Percentiles rank a stretch among this genome's conserved stretches.
Evolutionary conservation across 139 green algal species (phyloP).

Genomic region (Coelastrella sp.): DNA sequence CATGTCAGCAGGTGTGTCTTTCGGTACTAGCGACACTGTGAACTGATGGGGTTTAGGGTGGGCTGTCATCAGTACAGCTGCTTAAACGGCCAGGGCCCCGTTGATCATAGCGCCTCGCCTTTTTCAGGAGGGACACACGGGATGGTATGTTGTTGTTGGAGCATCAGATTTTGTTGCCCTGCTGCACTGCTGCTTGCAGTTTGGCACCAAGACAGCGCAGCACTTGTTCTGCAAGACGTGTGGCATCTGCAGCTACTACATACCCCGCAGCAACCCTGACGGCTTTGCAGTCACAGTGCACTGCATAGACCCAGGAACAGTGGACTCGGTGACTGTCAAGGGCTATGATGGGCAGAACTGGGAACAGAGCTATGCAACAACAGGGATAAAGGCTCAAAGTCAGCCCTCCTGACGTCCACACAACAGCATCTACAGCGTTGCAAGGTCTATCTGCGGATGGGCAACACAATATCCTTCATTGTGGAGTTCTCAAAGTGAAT

Average conservation of each 20-base stretch:
- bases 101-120: too few relatives aligned
- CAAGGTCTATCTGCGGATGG: neutral
- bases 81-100: too few relatives aligned
- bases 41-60: too few relatives aligned
- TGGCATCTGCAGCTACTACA: conserved; percentile 41
- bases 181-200: conserved; percentile 44
- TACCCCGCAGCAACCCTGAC: conserved; percentile 40
- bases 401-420: neutral
- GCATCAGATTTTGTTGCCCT: neutral
- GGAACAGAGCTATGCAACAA: conserved; percentile 33
- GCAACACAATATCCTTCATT: neutral
- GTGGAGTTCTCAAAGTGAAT: neutral
- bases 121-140: too few relatives aligned
- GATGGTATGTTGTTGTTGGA: too few relatives aligned
- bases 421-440: neutral
- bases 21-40: too few relatives aligned
- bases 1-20: too few relatives aligned
- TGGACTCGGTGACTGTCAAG: neutral
- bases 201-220: conserved; percentile 56
- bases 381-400: conserved; percentile 2
- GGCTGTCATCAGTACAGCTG: too few relatives aligned
- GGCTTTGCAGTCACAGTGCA: conserved; percentile 28
- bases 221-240: conserved; percentile 66
- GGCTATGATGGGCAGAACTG: conserved; percentile 34
- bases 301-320: conserved; percentile 49